Conservation (phyloP, 176 grass and related monocot genomes). For the Triticum monococcum region DNA sequence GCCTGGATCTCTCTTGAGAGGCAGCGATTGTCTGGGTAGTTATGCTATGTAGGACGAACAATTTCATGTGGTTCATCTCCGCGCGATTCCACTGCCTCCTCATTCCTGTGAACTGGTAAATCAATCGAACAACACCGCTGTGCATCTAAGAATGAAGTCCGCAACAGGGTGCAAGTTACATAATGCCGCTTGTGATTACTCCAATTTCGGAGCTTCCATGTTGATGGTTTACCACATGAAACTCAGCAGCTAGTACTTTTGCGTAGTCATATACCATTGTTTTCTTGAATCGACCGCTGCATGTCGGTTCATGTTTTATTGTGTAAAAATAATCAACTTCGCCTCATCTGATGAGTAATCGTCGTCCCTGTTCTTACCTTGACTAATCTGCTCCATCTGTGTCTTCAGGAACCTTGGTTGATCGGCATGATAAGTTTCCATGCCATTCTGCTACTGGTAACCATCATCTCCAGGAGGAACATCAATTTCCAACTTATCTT, state of each 20-base stretch:
- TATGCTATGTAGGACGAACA: neutral
- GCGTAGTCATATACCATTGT: neutral
- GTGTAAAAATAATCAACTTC: neutral
- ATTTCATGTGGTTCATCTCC: neutral
- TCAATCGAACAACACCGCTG: neutral
- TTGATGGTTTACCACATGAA: neutral
- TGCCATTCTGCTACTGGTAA: conserved; percentile 64
- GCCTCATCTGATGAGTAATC: neutral
- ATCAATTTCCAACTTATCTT: conserved; percentile 84
- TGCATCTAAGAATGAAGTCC: neutral
- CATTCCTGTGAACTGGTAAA: neutral
- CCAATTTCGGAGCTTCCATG: neutral
- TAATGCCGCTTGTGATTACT: neutral
- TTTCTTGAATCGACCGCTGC: neutral
- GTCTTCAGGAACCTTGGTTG: conserved; percentile 81
- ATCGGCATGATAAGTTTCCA: conserved; percentile 63
- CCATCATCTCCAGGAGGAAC: conserved; percentile 79
- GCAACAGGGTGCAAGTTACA: neutral
- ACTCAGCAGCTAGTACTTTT: neutral
- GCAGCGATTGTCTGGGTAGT: neutral
- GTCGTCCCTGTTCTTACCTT: neutral
- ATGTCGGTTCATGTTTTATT: neutral
- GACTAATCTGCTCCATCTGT: neutral
- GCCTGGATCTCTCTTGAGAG: neutral
- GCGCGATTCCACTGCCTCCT: neutral